Evolutionary conservation across 2,329 filamentous ascomycete species (phyloP).

Genomic region (Alternaria sp.): DNA sequence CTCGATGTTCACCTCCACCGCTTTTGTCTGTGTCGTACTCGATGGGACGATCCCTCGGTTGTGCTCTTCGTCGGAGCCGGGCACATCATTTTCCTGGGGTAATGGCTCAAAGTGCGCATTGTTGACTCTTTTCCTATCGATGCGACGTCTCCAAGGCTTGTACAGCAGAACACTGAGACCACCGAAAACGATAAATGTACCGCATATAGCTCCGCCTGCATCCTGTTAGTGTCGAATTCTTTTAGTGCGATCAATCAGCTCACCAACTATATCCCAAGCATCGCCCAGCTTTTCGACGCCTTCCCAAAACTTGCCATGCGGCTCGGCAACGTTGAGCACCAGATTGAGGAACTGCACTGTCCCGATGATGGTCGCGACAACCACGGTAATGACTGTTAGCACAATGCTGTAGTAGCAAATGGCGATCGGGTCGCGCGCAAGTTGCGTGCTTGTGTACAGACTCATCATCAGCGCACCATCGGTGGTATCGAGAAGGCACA

Average conservation of each 20-base stretch:
- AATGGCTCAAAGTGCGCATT: conserved; percentile 40
- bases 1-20: conserved; percentile 18
- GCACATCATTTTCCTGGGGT: conserved; percentile 13
- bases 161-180: conserved; percentile 76
- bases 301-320: conserved; percentile 84
- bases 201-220: conserved; percentile 75
- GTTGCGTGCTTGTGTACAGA: conserved; percentile 80
- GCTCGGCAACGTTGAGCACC: conserved; percentile 75
- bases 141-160: conserved; percentile 74
- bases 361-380: conserved; percentile 85
- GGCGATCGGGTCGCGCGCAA: conserved; percentile 82
- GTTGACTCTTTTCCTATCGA: conserved; percentile 52
- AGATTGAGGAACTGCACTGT: conserved; percentile 83
- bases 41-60: background rate
- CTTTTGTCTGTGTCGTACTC: conserved; percentile 9
- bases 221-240: background rate
- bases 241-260: background rate
- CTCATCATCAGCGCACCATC: conserved; percentile 96
- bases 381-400: conserved; percentile 80
- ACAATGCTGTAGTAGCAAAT: conserved; percentile 94
- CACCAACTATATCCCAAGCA: conserved; percentile 47
- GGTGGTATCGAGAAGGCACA: conserved; percentile 92
- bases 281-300: conserved; percentile 67
- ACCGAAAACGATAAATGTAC: conserved; percentile 80
- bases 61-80: conserved; percentile 15